Evolutionary conservation across 768 basidiomycete species (phyloP).

Genomic region (Pisolithus albus): DNA sequence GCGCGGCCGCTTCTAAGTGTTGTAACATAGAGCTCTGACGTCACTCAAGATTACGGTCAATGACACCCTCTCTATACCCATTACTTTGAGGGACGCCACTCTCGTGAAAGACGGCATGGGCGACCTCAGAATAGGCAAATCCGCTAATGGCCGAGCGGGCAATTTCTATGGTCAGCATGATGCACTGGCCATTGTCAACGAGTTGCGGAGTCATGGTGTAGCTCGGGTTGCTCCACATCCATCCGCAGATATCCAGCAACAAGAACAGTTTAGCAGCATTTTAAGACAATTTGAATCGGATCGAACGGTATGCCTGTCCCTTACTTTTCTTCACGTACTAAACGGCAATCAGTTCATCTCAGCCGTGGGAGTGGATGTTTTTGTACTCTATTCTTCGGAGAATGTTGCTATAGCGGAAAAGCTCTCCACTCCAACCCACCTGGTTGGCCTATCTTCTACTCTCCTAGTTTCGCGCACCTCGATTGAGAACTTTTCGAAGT

Average conservation of each 20-base stretch:
- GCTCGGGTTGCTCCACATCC: conserved; percentile 39
- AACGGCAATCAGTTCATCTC: conserved; percentile 45
- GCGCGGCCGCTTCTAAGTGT: conserved; percentile 1
- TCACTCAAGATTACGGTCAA: conserved; percentile 46
- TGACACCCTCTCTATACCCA: conserved; percentile 43
- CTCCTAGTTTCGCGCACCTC: conserved; percentile 49
- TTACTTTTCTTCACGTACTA: background rate
- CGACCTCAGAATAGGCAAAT: conserved; percentile 32
- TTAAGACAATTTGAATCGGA: conserved; percentile 42
- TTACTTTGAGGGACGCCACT: conserved; percentile 38
- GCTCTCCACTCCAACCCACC: conserved; percentile 41
- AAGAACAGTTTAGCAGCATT: conserved; percentile 44
- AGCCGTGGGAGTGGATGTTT: conserved; percentile 43
- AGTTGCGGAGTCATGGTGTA: conserved; percentile 45
- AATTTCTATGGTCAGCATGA: conserved; percentile 50
- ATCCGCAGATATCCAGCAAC: conserved; percentile 36
- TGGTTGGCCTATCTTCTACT: conserved; percentile 37
- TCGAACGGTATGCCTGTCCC: conserved; percentile 40
- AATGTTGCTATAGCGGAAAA: conserved; percentile 40
- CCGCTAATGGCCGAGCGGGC: conserved; percentile 42
- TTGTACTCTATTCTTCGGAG: conserved; percentile 54
- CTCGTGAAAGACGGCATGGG: conserved; percentile 29
- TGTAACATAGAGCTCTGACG: conserved; percentile 16
- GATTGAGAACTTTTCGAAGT: conserved; percentile 55
- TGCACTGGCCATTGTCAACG: conserved; percentile 44